A percentile compares a stretch with the other conserved stretches of the same genome.
Conservation (phyloP, 1,139 yeast genomes). For the Zygotorulaspora mrakii region DNA sequence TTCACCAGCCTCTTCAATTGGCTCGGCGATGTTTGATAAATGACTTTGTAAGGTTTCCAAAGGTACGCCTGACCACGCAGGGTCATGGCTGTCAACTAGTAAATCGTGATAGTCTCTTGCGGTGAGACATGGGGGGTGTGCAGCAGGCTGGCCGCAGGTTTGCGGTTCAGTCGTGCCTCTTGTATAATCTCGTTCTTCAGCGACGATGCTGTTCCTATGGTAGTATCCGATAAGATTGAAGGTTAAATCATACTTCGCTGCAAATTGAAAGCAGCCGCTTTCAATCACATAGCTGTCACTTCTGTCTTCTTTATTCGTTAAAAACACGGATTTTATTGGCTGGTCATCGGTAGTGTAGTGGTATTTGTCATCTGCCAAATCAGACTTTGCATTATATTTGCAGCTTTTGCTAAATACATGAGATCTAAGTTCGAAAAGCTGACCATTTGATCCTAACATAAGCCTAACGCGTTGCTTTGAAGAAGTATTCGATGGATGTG, state of each 20-base stretch:
- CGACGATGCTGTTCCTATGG: constrained; percentile 34
- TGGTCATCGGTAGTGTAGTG: constrained; percentile 33
- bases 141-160: constrained; percentile 1
- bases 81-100: constrained; percentile 25
- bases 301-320: constrained; percentile 33
- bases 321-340: constrained; percentile 37
- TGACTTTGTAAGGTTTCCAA: constrained; percentile 24
- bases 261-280: constrained; percentile 41
- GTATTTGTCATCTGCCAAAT: constrained; percentile 29
- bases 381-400: constrained; percentile 22
- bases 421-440: constrained; percentile 33
- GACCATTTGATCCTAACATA: constrained; percentile 20
- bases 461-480: constrained; percentile 20
- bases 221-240: constrained; percentile 41
- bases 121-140: constrained; percentile 25
- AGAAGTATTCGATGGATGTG: constrained; percentile 29
- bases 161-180: constrained; percentile 8
- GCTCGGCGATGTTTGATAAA: constrained; percentile 44
- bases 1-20: constrained; percentile 47
- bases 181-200: constrained; percentile 32
- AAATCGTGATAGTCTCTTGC: constrained; percentile 39
- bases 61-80: constrained; percentile 27
- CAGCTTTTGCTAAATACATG: constrained; percentile 35
- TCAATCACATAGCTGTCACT: constrained; percentile 33
- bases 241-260: constrained; percentile 44